Conservation (phyloP, 371 early-diverging fungal species). For the Mucor irregularis region DNA sequence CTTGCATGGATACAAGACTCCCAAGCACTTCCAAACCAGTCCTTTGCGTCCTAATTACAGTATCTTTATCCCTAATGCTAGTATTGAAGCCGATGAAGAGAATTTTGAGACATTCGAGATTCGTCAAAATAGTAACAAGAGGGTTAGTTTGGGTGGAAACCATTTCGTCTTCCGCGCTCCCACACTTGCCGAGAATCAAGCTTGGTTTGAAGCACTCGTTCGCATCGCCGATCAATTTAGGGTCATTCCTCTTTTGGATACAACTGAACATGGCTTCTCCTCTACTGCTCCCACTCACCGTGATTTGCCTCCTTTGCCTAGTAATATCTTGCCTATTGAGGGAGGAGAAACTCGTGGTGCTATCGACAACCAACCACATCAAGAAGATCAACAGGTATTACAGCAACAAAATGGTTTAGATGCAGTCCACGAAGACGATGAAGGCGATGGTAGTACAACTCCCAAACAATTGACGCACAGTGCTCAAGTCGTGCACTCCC, state of each 20-base stretch:
- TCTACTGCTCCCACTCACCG: conserved; percentile 6
- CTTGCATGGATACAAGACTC: conserved; percentile 47
- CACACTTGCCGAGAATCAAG: conserved; percentile 6
- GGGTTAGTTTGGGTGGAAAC: conserved; percentile 12
- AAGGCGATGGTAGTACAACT: background rate
- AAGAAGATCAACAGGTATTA: background rate
- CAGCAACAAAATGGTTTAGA: background rate
- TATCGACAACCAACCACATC: conserved; percentile 2
- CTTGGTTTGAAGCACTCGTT: conserved; percentile 12
- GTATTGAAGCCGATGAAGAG: conserved; percentile 17
- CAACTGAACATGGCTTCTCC: background rate
- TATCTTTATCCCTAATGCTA: conserved; percentile 37
- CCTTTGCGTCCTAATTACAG: conserved; percentile 31
- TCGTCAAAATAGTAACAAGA: conserved; percentile 20
- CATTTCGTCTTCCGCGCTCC: conserved; percentile 13
- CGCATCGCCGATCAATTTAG: conserved; percentile 8
- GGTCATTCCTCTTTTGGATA: conserved; percentile 7
- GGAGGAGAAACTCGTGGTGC: background rate
- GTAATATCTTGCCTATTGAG: conserved; percentile 11
- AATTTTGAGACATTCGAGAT: conserved; percentile 31
- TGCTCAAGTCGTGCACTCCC: too few species aligned
- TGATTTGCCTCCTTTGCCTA: conserved; percentile 24
- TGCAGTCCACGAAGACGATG: background rate
- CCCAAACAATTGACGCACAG: too few species aligned
- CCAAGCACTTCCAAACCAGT: conserved; percentile 34